Base-by-base conservation (phyloP, 225 moss, liverwort and hornwort genomes). In the Pleurozium schreberi region DNA sequence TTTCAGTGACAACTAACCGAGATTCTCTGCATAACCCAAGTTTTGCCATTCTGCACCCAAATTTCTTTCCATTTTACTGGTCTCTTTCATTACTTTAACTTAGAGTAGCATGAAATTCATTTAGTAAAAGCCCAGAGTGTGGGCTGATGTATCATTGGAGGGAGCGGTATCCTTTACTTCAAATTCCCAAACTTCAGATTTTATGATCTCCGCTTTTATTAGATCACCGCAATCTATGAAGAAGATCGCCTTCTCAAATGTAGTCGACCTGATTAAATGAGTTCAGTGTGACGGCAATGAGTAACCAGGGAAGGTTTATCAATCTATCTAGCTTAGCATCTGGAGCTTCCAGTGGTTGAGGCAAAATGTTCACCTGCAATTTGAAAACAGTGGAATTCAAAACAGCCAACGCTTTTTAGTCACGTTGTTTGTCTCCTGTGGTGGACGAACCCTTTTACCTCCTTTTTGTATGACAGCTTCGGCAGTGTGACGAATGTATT, bases 1-100 rank as follows among this genome's bases (percentile, higher is more conserved):
- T 84, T 92, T 96, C 76, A 90, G 90, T 79, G 95, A 95, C 64
- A 85, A 84, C 63, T 92, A 87, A 78, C 59, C 61, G 25, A 79
- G 31, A 77, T 81, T 67, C 74, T 81, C n/a, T 57, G 49, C 71
- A 66, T 45, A 82, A 58, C 85, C 75, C 67, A 88, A 84, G 90
- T 92, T 90, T 90, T 84, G 86, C 86, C 88, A 70, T 60, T 63
- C 66, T 53, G 52, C 42, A 64, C 73, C 55, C 65, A 61, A 47
- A 81, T 75, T 87, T 18, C 83, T 64, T 83, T 11, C 42, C 53
- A 77, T 57, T 40, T 77, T n/a, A n/a, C 40, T 49, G 82, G 27
- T 23, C 57, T 65, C 81, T 68, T 40, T 71, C 78, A 65, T 73
- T 31, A 59, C 82, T 80, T 52, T 88, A 11, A 61, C 61, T 61